These are phyloP conservation scores for Colletotrichum navitas DNA, from an alignment of 2,329 filamentous ascomycete genomes.

Conservation along the genomic window DNA sequence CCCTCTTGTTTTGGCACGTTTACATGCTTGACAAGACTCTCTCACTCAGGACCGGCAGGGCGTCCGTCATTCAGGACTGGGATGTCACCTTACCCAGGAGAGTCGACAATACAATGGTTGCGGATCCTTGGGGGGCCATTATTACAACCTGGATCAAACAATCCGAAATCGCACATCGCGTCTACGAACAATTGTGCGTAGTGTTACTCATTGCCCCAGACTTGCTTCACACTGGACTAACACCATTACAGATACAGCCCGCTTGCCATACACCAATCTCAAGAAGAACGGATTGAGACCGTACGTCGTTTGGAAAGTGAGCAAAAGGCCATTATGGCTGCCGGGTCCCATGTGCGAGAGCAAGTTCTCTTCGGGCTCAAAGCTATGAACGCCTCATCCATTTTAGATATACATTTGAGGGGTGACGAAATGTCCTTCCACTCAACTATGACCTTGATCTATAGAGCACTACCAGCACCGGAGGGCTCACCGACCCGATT, in stretches of 20 bases:
- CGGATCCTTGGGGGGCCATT: constrained; percentile 60
- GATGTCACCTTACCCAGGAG: constrained; percentile 66
- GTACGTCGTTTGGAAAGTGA: constrained; percentile 56
- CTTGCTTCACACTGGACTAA: constrained; percentile 22
- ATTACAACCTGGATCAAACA: constrained; percentile 68
- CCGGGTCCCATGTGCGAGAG: constrained; percentile 52
- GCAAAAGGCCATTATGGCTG: constrained; percentile 53
- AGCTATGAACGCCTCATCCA: constrained; percentile 54
- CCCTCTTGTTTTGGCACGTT: constrained; percentile 62
- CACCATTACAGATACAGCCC: constrained; percentile 61
- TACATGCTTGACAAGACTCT: constrained; percentile 69
- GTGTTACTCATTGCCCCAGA: background rate
- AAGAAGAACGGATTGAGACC: constrained; percentile 55
- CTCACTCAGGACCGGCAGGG: constrained; percentile 66
- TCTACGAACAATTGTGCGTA: constrained; percentile 65
- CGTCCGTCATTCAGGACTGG: constrained; percentile 68
- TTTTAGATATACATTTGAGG: constrained; percentile 59
- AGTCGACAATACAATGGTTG: constrained; percentile 47
- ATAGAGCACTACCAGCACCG: constrained; percentile 64
- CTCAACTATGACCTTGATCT: constrained; percentile 64
- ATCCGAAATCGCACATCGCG: constrained; percentile 67
- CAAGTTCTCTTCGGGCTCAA: constrained; percentile 54
- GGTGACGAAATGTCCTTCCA: constrained; percentile 63
- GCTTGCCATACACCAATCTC: constrained; percentile 56
- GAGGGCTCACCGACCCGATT: constrained; percentile 59